These are phyloP conservation scores for Thymus mandschuricus DNA, from an alignment of 257 asterid species.

Conservation along the genomic window DNA sequence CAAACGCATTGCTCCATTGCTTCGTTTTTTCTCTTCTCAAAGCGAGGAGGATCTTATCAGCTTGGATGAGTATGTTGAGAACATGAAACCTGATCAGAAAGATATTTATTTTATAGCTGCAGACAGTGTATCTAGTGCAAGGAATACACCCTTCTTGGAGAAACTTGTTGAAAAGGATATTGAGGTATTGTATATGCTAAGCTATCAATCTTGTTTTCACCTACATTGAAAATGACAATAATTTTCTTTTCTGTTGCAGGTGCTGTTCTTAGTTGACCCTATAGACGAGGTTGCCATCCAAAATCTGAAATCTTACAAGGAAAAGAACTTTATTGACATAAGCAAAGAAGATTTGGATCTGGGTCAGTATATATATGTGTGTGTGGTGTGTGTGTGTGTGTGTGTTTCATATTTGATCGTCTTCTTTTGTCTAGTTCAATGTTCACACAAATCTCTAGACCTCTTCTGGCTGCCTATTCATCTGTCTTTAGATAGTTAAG, in stretches of 20 bases:
- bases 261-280: slow-evolving; percentile 89
- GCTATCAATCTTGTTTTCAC: slow-evolving; percentile 1
- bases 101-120: slow-evolving; percentile 87
- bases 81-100: slow-evolving; percentile 93
- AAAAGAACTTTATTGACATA: slow-evolving; percentile 87
- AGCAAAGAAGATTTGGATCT: slow-evolving; percentile 96
- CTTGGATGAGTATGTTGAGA: slow-evolving; percentile 91
- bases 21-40: slow-evolving; percentile 90
- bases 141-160: slow-evolving; percentile 94
- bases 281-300: slow-evolving; percentile 95
- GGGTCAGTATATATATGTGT: slow-evolving; percentile 54
- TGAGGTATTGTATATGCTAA: slow-evolving; percentile 56
- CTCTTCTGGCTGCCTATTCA: not conserved
- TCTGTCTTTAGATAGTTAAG: not conserved
- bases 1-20: slow-evolving; percentile 92
- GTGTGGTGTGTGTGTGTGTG: too few species aligned
- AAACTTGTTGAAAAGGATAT: slow-evolving; percentile 85
- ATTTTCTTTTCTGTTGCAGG: slow-evolving; percentile 48
- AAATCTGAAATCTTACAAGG: slow-evolving; percentile 82
- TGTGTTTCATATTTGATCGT: slow-evolving; percentile 1
- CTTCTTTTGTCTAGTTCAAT: not conserved
- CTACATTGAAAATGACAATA: slow-evolving; percentile 4
- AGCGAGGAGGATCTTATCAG: slow-evolving; percentile 83
- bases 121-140: slow-evolving; percentile 90
- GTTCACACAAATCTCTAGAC: slow-evolving; percentile 11